These are phyloP conservation scores for Tylopilus sp. DNA, from an alignment of 768 basidiomycete genomes.

Conservation along the genomic window DNA sequence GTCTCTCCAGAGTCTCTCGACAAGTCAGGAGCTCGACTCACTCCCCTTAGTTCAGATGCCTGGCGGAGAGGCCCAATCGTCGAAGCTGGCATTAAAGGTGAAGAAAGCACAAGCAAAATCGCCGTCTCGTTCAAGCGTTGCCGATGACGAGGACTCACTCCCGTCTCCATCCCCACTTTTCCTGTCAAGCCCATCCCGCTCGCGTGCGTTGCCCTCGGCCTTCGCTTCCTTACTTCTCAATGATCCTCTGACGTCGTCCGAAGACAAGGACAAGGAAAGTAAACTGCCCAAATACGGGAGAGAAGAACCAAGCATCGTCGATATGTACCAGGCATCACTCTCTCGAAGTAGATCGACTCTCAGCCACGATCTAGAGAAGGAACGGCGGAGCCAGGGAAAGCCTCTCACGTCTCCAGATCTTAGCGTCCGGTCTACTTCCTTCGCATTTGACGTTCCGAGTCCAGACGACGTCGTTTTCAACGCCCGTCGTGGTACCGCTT, in stretches of 20 bases:
- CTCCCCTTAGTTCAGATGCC: constrained; percentile 29
- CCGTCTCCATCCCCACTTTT: constrained; percentile 54
- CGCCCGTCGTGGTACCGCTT: constrained; percentile 72
- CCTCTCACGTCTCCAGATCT: constrained; percentile 33
- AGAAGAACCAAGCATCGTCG: constrained; percentile 28
- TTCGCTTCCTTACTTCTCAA: constrained; percentile 71
- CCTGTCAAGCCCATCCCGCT: constrained; percentile 45
- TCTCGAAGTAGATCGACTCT: constrained; percentile 31
- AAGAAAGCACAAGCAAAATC: constrained; percentile 54
- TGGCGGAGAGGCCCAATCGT: constrained; percentile 44
- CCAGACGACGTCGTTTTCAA: constrained; percentile 87
- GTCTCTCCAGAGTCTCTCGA: constrained; percentile 57
- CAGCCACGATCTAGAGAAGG: constrained; percentile 9
- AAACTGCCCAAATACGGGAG: constrained; percentile 31
- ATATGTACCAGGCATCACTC: constrained; percentile 28
- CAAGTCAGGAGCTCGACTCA: constrained; percentile 25
- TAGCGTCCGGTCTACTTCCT: constrained; percentile 37
- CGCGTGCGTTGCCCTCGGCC: constrained; percentile 74
- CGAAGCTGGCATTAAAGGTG: constrained; percentile 76
- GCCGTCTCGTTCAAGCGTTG: constrained; percentile 27
- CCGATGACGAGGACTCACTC: constrained; percentile 39
- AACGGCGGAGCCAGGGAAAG: constrained; percentile 7
- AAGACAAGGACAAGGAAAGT: constrained; percentile 36
- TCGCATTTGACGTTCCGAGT: constrained; percentile 80
- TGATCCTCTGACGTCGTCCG: constrained; percentile 40